Base-by-base conservation (phyloP, 768 basidiomycete species). In the Psilocybe azurescens region DNA sequence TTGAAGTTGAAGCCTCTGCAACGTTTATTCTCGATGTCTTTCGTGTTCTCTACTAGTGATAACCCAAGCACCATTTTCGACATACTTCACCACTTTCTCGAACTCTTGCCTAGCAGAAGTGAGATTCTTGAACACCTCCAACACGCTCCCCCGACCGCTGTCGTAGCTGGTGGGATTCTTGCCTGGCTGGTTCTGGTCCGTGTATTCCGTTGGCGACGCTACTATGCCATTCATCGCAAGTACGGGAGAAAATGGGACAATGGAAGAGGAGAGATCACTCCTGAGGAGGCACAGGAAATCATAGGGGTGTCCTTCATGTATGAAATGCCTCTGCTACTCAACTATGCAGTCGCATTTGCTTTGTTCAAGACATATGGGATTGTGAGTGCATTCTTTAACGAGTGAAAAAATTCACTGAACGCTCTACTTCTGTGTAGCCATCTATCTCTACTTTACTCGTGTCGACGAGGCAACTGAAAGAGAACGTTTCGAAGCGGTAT, bases 361-460 rank as follows among this genome's bases (percentile, higher is more conserved):
- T 65, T 86, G 61, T 84, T 85, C 76, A 84, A 83, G 70, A 84
- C 83, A 3, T 84, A 82, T 65, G 63, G 56, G 4, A 60, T 69
- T 33, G 68, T 69, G 56, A 59, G 68, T 54, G 14, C 38, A 5
- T 29, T 49, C 49, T 41, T 24, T 28, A 46, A 29, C 2, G 13
- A 39, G 24, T 6, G 6, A 9, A 38, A 9, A 20, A 11, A 9
- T 20, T 20, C 8, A 32, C 4, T 57, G 18, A 20, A n/a, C 48
- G 8, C 10, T 20, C 16, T 10, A 16, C 53, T 18, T 9, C 13
- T 14, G 36, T 30, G 3, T 46, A 85, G 83, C 83, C 83, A 1
- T 74, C 78, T 0, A 81, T 83, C 16, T 83, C 83, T 2, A 73
- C 75, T 48, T 65, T 85, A 16, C 72, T 86, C 3, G 60, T 66